Base-by-base conservation (phyloP, 2,329 filamentous ascomycete species). In the Cercospora janseana region DNA sequence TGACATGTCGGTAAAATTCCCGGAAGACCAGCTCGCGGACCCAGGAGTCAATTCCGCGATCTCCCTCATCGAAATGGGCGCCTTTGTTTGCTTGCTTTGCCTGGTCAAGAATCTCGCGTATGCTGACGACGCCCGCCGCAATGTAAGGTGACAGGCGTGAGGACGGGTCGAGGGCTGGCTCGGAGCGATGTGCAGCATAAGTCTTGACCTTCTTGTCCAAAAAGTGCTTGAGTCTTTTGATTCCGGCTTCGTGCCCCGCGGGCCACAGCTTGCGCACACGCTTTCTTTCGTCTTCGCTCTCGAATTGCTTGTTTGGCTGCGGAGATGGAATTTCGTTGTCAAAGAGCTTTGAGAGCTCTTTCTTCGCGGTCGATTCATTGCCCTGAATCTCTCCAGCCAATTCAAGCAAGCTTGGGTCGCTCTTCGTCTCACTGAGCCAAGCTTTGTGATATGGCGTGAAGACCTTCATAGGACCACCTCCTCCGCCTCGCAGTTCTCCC, bases 271-370 rank as follows among this genome's bases (percentile, higher is more conserved):
- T 69, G 13, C 72, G 65, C 7, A 75, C 67, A 10, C 67, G 60
- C 12, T 70, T 66, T 12, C 58, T 59, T 13, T 74, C 71, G 42
- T 72, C 67, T 4, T 70, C 59, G 8, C 54, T 66, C 4, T 56
- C 47, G 49, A 72, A 75, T 29, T 67, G 60, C 54, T 76, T 75
- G 55, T 67, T 71, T 35, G 70, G 63, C 12, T 68, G 68, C 10
- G 70, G 54, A 1, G 60, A 49, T 1, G 72, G 72, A 0, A 70
- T 59, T 57, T 72, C 56, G 40, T 72, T 72, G 2, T 80, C 75
- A 58, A 91, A 91, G 0, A 89, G 64, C 0, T 73, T 63, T 7
- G 71, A 66, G 51, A 82, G 81, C 3, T 67, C 69, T 23, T 78
- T 64, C 9, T 75, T 69, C 4, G 77, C 72, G 3, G 63, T 64